phyloP scores from a whole-genome alignment of 1,139 yeast genomes.

The Blastobotrys apis region DNA sequence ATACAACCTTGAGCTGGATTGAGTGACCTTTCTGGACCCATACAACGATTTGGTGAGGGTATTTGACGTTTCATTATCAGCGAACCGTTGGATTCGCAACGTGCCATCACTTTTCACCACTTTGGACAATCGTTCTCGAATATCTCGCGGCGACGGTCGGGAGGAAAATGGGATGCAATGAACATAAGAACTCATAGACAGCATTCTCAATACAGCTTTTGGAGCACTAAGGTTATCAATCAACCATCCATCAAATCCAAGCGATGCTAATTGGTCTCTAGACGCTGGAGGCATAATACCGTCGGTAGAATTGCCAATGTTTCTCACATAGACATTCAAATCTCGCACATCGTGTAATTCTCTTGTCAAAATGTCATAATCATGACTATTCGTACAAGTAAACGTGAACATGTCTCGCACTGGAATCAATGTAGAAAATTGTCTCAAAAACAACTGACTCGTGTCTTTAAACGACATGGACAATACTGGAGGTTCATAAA shows the following conservation, averaged over 20 bases:
- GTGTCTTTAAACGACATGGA: conserved; percentile 53
- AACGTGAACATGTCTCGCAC: conserved; percentile 41
- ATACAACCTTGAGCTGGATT: background rate
- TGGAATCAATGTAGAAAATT: background rate
- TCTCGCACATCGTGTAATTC: conserved; percentile 36
- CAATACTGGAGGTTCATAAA: conserved; percentile 75
- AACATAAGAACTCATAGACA: conserved; percentile 55
- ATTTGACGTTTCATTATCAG: conserved; percentile 13
- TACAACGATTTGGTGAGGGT: conserved; percentile 21
- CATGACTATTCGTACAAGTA: conserved; percentile 43
- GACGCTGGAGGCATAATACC: conserved; percentile 16
- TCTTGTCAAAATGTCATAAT: conserved; percentile 44
- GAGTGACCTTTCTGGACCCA: background rate
- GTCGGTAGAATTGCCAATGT: conserved; percentile 30
- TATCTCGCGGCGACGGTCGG: conserved; percentile 23
- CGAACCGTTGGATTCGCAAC: conserved; percentile 14
- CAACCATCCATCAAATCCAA: conserved; percentile 79
- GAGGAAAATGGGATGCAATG: conserved; percentile 62
- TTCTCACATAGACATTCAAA: conserved; percentile 45
- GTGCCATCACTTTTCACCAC: conserved; percentile 11
- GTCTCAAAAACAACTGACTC: conserved; percentile 40
- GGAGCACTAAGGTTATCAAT: conserved; percentile 76
- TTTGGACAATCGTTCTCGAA: conserved; percentile 6
- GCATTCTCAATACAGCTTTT: conserved; percentile 63
- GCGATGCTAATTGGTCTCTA: conserved; percentile 35